Evolutionary conservation across 2,329 filamentous ascomycete genomes (phyloP).

Genomic region (Aspergillus amoenus): DNA sequence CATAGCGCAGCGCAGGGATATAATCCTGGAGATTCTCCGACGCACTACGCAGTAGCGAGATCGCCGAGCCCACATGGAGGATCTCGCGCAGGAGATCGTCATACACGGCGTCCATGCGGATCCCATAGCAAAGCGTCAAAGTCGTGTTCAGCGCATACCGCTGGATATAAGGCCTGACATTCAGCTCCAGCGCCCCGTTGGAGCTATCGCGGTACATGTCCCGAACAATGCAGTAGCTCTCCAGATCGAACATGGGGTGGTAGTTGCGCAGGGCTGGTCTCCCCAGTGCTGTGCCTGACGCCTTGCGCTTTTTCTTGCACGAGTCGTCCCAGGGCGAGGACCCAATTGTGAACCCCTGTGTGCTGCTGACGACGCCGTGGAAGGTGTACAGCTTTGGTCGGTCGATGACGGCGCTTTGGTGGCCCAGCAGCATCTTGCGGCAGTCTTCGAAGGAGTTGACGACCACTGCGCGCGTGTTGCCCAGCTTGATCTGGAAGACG

Average conservation of each 20-base stretch:
- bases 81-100: slow-evolving; percentile 69
- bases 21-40: slow-evolving; percentile 79
- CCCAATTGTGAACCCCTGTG: slow-evolving; percentile 74
- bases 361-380: slow-evolving; percentile 69
- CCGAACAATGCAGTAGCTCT: slow-evolving; percentile 66
- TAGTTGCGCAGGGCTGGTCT: slow-evolving; percentile 69
- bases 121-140: slow-evolving; percentile 72
- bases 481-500: slow-evolving; percentile 55
- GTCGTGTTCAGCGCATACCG: slow-evolving; percentile 71
- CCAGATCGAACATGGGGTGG: slow-evolving; percentile 73
- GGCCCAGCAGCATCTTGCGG: slow-evolving; percentile 65
- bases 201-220: slow-evolving; percentile 64
- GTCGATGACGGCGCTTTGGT: slow-evolving; percentile 71
- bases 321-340: slow-evolving; percentile 76
- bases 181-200: slow-evolving; percentile 59
- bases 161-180: slow-evolving; percentile 67
- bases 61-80: slow-evolving; percentile 66
- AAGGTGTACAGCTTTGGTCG: slow-evolving; percentile 74
- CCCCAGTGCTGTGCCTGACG: slow-evolving; percentile 71
- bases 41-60: slow-evolving; percentile 69
- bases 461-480: slow-evolving; percentile 61
- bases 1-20: slow-evolving; percentile 64
- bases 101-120: slow-evolving; percentile 67
- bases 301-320: slow-evolving; percentile 70
- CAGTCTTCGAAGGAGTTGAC: slow-evolving; percentile 72